Conservation (phyloP, 352 stramenopile species). For the Peronospora destructor region DNA sequence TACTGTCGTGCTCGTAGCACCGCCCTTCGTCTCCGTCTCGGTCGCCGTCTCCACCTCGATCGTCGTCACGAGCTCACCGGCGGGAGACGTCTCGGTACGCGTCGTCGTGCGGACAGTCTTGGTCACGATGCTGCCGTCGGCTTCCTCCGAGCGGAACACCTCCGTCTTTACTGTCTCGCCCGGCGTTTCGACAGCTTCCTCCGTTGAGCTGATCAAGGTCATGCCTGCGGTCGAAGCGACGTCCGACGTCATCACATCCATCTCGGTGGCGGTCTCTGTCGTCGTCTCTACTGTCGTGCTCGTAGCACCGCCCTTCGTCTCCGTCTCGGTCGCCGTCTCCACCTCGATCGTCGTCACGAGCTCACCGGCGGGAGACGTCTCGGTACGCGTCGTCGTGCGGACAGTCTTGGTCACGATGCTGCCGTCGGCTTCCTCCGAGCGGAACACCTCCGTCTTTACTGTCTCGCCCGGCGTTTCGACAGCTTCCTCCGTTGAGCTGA, state of each 20-base stretch:
- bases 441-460: constrained; percentile 20
- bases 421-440: constrained; percentile 15
- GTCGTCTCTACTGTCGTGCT: constrained; percentile 1
- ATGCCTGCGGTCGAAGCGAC: not conserved
- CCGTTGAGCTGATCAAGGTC: constrained; percentile 4
- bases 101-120: constrained; percentile 10
- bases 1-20: constrained; percentile 1
- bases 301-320: not conserved
- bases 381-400: constrained; percentile 17
- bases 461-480: constrained; percentile 4
- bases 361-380: constrained; percentile 12
- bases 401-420: constrained; percentile 24
- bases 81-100: not conserved
- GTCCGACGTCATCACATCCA: not conserved
- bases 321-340: constrained; percentile 17
- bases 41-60: constrained; percentile 9
- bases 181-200: constrained; percentile 3
- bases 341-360: constrained; percentile 16
- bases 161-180: constrained; percentile 9
- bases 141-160: constrained; percentile 11
- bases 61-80: constrained; percentile 2
- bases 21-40: constrained; percentile 4
- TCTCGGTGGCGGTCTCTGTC: not conserved
- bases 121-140: constrained; percentile 10
- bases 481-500: constrained; percentile 18